Conservation (phyloP, 768 basidiomycete species). For the Coprinellus aureogranulatus region DNA sequence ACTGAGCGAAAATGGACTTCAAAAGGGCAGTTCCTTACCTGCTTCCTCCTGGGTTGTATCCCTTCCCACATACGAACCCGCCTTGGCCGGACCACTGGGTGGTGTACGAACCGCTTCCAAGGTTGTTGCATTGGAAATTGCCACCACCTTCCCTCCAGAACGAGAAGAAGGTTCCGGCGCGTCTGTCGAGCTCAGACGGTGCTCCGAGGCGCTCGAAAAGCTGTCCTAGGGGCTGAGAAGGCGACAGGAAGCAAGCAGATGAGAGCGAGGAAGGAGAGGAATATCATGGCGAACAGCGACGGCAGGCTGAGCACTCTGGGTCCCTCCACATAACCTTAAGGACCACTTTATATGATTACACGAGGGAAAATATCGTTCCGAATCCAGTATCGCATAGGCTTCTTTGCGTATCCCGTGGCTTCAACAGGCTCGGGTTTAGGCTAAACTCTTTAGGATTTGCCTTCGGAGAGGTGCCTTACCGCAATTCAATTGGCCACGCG, state of each 20-base stretch:
- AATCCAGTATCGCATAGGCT: neutral
- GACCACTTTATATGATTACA: neutral
- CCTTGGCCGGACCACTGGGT: conserved; percentile 28
- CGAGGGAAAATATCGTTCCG: neutral
- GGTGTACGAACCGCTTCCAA: conserved; percentile 30
- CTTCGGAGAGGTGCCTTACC: too few species aligned
- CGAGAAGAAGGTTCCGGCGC: neutral
- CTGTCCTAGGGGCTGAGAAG: neutral
- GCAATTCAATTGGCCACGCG: too few species aligned
- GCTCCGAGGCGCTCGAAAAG: neutral
- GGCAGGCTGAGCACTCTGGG: neutral
- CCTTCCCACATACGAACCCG: conserved; percentile 18
- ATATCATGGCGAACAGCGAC: neutral
- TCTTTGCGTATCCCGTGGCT: neutral
- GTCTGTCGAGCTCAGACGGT: neutral
- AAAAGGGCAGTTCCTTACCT: conserved; percentile 17
- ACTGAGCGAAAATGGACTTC: too few species aligned
- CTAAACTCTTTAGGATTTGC: too few species aligned
- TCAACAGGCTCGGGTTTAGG: neutral
- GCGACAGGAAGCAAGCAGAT: neutral
- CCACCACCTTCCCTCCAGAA: neutral
- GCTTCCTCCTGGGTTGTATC: conserved; percentile 37
- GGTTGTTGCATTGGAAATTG: conserved; percentile 24
- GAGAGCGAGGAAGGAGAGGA: neutral
- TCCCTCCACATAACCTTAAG: neutral